Conservation (phyloP, 2,329 filamentous ascomycete genomes). For the Ophiosphaerella herpotricha region DNA sequence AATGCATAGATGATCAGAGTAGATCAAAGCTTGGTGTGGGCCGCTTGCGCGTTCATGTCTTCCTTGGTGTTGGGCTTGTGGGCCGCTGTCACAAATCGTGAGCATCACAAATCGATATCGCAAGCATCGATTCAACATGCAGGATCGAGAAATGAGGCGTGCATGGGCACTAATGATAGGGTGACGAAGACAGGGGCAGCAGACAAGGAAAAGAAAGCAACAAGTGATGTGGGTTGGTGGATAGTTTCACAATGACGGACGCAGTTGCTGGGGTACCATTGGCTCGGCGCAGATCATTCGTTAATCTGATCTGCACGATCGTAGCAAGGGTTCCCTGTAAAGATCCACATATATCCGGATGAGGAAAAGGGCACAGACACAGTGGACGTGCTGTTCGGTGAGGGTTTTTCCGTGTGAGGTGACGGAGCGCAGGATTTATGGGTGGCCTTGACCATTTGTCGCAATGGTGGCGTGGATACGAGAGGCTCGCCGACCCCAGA, state of each 20-base stretch:
- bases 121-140: constrained; percentile 14
- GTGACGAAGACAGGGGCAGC: constrained; percentile 17
- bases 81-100: constrained; percentile 35
- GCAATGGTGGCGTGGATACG: background rate
- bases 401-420: constrained; percentile 2
- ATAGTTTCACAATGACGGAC: constrained; percentile 31
- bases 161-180: constrained; percentile 18
- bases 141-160: constrained; percentile 12
- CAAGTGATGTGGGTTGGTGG: constrained; percentile 24
- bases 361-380: constrained; percentile 11
- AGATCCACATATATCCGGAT: constrained; percentile 2
- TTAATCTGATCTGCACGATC: constrained; percentile 44
- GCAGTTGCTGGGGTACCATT: constrained; percentile 26
- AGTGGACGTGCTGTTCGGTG: constrained; percentile 2
- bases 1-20: too few species aligned
- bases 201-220: constrained; percentile 19
- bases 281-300: constrained; percentile 37
- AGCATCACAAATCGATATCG: constrained; percentile 10
- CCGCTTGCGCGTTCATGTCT: constrained; percentile 19
- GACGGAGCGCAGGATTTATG: background rate
- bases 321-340: constrained; percentile 29
- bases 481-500: constrained; percentile 27
- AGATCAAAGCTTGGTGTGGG: constrained; percentile 7
- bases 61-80: constrained; percentile 18
- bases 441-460: constrained; percentile 1